Base-by-base conservation (phyloP, 2,329 filamentous ascomycete species). In the Aurifilum marmelostoma region DNA sequence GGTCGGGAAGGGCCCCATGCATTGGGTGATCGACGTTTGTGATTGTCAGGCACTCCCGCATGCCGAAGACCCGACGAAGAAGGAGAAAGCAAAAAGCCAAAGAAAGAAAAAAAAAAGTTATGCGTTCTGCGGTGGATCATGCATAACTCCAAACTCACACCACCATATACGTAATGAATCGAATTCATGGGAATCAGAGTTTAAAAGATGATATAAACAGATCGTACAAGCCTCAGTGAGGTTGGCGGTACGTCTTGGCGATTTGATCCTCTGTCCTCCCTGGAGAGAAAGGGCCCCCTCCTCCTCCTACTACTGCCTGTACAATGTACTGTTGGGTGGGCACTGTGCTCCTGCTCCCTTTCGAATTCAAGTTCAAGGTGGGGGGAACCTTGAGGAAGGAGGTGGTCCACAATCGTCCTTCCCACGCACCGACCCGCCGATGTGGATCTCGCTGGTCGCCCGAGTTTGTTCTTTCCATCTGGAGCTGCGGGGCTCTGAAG, bases 31-130 rank as follows among this genome's bases (percentile, higher is more conserved):
- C 63, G 50, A 58, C 52, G n/a, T 47, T 37, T 21, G 24, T 62
- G 63, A 56, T 56, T 56, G 50, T 29, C 52, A 65, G 63, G 50
- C 63, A 65, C 63, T 65, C 50, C 63, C 63, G 52, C 34, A 24
- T 65, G 63, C 63, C 50, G 52, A 59, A 21, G 18, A 12, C 27
- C 32, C 24, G 32, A 14, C 34, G 47, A 37, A 9, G 18, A 18
- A 39, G 12, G 16, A 12, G 16, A 6, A 16, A 16, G 6, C 8
- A 21, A 8, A n/a, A 9, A 0, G 8, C 7, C 9, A 8, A n/a
- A 47, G 7, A 11, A n/a, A 3, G 9, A 47, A 47, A 47, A 21
- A 18, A 47, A 47, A 2, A n/a, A 47, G n/a, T 37, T 37, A 29
- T 37, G 18, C n/a, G 65, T 52, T 60, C 29, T 60, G 56, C 47